Evolutionary conservation across 306 rosid genomes (phyloP).

Genomic region (Lablab purpureus): DNA sequence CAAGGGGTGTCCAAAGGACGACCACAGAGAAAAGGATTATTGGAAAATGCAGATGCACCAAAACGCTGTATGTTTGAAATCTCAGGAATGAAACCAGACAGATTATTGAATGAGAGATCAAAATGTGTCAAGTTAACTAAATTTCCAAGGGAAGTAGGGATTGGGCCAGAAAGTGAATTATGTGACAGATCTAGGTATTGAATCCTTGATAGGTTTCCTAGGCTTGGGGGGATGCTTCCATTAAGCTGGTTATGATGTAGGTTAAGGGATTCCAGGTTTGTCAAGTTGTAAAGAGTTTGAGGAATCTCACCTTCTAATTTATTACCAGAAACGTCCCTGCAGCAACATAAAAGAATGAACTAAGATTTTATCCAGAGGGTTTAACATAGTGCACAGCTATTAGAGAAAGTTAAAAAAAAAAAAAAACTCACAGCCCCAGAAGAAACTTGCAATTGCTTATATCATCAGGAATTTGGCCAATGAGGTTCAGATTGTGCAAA

Average conservation of each 20-base stretch:
- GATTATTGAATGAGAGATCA: constrained; percentile 82
- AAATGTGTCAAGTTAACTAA: constrained; percentile 63
- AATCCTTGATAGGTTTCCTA: constrained; percentile 75
- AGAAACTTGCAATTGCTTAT: constrained; percentile 83
- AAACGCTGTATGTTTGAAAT: constrained; percentile 59
- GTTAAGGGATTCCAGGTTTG: constrained; percentile 76
- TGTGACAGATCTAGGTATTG: constrained; percentile 76
- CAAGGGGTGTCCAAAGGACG: constrained; percentile 78
- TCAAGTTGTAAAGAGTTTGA: constrained; percentile 70
- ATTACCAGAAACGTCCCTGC: constrained; percentile 93
- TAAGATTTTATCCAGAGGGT: constrained; percentile 46
- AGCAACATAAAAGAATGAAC: constrained; percentile 50
- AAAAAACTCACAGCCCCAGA: constrained; percentile 94
- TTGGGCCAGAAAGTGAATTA: constrained; percentile 72
- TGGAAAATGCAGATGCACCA: constrained; percentile 72
- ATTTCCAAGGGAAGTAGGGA: constrained; percentile 80
- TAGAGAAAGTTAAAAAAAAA: constrained; percentile 46
- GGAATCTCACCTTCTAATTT: constrained; percentile 82
- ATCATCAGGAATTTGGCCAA: constrained; percentile 77
- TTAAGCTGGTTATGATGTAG: constrained; percentile 74
- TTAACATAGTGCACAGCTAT: constrained; percentile 40
- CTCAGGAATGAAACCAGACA: constrained; percentile 80
- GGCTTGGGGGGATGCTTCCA: constrained; percentile 78
- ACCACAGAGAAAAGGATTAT: constrained; percentile 90
- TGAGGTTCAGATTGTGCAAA: constrained; percentile 82